These are phyloP conservation scores for Chaetomiaceae sp. DNA, from an alignment of 2,329 filamentous ascomycete genomes.

Conservation along the genomic window DNA sequence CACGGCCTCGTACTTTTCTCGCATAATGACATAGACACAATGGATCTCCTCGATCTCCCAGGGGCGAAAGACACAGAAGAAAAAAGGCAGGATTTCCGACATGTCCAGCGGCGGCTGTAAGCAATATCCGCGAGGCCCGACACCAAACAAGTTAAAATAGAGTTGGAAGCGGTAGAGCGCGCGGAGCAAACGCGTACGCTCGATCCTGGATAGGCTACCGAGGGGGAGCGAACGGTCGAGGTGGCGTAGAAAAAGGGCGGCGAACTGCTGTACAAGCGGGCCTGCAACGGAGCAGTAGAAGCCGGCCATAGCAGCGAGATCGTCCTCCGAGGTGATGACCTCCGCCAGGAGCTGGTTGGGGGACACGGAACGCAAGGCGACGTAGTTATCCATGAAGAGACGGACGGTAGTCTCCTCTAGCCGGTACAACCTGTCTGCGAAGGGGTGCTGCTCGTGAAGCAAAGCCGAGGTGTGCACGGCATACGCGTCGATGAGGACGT, in stretches of 20 bases:
- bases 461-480: conserved; percentile 4
- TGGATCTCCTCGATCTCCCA: conserved; percentile 8
- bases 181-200: conserved; percentile 8
- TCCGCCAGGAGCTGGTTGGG: background rate
- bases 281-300: background rate
- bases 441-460: background rate
- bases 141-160: conserved; percentile 10
- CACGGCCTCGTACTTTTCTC: background rate
- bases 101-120: background rate
- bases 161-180: conserved; percentile 21
- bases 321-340: background rate
- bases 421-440: accelerated
- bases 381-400: background rate
- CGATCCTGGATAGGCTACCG: background rate
- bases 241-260: background rate
- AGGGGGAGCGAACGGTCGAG: background rate
- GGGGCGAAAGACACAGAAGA: background rate
- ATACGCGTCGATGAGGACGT: conserved; percentile 16
- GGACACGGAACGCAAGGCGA: background rate
- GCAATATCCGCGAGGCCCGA: background rate
- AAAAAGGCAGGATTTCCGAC: background rate
- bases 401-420: background rate
- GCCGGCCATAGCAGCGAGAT: background rate
- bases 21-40: background rate
- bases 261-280: background rate